Conservation (phyloP, 2,329 filamentous ascomycete species). For the Alternaria arborescens region DNA sequence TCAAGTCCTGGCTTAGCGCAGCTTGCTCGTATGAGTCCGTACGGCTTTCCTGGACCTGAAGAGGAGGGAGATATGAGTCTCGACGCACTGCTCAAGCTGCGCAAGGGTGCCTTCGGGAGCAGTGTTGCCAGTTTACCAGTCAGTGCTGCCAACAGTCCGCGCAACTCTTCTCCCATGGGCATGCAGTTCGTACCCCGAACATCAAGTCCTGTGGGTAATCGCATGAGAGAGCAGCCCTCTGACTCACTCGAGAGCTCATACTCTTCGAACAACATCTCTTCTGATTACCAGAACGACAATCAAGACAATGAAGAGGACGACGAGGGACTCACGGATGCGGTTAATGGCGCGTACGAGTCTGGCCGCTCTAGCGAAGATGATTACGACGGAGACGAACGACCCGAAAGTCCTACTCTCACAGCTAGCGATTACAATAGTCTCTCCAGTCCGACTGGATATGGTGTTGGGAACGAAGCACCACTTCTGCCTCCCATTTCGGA, state of each 20-base stretch:
- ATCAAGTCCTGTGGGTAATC: conserved; percentile 39
- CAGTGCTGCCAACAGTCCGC: conserved; percentile 54
- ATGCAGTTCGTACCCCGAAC: conserved; percentile 45
- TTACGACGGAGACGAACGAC: conserved; percentile 25
- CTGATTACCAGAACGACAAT: conserved; percentile 26
- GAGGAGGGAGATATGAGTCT: conserved; percentile 77
- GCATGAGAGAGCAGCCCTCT: conserved; percentile 40
- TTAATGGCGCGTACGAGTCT: conserved; percentile 40
- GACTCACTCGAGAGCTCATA: conserved; percentile 39
- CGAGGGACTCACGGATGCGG: conserved; percentile 34
- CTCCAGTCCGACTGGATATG: conserved; percentile 31
- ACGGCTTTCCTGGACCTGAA: conserved; percentile 61
- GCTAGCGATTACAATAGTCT: conserved; percentile 42
- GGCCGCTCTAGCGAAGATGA: conserved; percentile 23
- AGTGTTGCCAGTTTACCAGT: conserved; percentile 74
- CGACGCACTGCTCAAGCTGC: conserved; percentile 74
- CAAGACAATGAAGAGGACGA: conserved; percentile 29
- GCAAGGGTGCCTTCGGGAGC: conserved; percentile 80
- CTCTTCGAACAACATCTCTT: conserved; percentile 26
- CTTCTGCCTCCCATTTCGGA: conserved; percentile 29
- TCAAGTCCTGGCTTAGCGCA: conserved; percentile 80
- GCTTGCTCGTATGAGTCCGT: conserved; percentile 66
- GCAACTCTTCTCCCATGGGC: conserved; percentile 51
- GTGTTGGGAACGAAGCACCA: conserved; percentile 20
- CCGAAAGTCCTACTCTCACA: conserved; percentile 45